A percentile compares a stretch with the other conserved stretches of the same genome.
Evolutionary conservation across 441 rosid genomes (phyloP).

Genomic region (Hura crepitans): DNA sequence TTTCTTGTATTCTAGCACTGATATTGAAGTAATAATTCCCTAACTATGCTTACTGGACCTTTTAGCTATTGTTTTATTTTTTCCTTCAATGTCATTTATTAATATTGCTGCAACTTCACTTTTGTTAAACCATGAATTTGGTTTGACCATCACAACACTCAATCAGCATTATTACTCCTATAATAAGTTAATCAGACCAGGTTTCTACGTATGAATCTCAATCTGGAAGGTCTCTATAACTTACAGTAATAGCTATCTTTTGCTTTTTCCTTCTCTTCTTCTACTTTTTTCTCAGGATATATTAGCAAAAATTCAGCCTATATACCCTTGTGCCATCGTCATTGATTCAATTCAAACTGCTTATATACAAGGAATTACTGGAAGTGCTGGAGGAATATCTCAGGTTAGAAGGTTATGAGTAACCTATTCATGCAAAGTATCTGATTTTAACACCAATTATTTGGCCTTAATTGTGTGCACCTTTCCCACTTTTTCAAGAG

Average conservation of each 20-base stretch:
- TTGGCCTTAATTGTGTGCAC: constrained; percentile 6
- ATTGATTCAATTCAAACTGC: constrained; percentile 91
- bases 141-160: neutral
- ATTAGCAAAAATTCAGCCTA: constrained; percentile 50
- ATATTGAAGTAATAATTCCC: constrained; percentile 58
- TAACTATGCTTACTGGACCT: constrained; percentile 10
- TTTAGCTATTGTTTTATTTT: constrained; percentile 2
- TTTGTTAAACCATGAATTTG: neutral
- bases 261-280: neutral
- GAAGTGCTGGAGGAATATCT: constrained; percentile 41
- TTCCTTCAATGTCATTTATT: neutral
- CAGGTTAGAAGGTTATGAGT: constrained; percentile 47
- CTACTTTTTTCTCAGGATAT: constrained; percentile 52
- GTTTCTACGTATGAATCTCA: constrained; percentile 3
- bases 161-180: neutral
- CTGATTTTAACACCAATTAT: neutral
- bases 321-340: constrained; percentile 68
- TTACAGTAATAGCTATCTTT: constrained; percentile 12
- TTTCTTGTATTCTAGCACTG: constrained; percentile 78
- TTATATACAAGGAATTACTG: constrained; percentile 38
- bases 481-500: neutral
- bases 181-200: neutral
- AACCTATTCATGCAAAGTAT: neutral
- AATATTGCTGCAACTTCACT: neutral
- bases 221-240: constrained; percentile 2